These are phyloP conservation scores for Lasiodiplodia sp. DNA, from an alignment of 2,329 filamentous ascomycete species.

Conservation along the genomic window DNA sequence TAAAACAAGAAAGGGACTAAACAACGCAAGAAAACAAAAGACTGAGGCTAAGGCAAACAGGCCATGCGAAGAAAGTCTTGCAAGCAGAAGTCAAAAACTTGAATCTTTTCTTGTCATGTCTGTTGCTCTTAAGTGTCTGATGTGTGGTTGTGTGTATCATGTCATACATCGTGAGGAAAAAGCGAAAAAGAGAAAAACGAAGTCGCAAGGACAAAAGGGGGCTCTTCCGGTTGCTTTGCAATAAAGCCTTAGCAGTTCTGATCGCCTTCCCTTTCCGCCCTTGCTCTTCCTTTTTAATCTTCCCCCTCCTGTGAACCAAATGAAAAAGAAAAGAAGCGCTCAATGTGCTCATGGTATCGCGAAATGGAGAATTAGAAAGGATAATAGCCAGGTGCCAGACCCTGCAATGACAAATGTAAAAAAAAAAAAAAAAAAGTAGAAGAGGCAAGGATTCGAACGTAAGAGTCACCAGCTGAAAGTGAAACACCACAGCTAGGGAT, in stretches of 20 bases:
- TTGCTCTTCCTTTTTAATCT: background rate
- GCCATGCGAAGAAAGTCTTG: slow-evolving; percentile 6
- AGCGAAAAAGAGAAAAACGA: background rate
- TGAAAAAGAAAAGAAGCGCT: background rate
- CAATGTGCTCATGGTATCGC: slow-evolving; percentile 20
- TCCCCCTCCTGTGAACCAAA: slow-evolving; percentile 3
- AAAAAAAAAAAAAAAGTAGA: background rate
- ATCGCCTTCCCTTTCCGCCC: background rate
- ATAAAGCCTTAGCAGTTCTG: background rate
- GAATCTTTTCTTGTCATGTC: slow-evolving; percentile 20
- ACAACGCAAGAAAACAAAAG: slow-evolving; percentile 2
- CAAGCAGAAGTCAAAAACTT: slow-evolving; percentile 9
- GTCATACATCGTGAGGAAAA: slow-evolving; percentile 26
- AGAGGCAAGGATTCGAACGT: background rate
- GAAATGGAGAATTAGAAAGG: slow-evolving; percentile 19
- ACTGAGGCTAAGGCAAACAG: slow-evolving; percentile 4
- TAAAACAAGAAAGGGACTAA: background rate
- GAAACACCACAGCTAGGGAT: background rate
- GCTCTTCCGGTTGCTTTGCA: background rate
- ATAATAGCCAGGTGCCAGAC: slow-evolving; percentile 21
- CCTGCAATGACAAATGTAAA: background rate
- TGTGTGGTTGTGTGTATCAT: slow-evolving; percentile 23
- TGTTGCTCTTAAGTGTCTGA: slow-evolving; percentile 12
- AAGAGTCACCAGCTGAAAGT: background rate
- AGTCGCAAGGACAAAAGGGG: background rate